Conservation (phyloP, 495 filamentous ascomycete genomes). For the Penicillium alfredii region DNA sequence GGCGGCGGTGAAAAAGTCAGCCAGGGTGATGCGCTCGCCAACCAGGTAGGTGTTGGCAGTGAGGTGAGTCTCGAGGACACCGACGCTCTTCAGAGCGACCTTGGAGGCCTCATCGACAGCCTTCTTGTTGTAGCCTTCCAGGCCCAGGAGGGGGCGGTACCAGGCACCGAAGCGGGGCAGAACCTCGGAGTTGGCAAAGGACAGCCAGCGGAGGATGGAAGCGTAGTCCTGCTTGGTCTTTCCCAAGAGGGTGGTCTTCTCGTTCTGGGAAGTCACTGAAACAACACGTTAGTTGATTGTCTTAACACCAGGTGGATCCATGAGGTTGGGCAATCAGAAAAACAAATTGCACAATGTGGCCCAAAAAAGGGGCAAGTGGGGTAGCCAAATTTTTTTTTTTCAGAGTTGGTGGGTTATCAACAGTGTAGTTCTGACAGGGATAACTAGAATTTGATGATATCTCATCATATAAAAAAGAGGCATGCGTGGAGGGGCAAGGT, state of each 20-base stretch:
- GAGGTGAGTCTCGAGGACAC: constrained; percentile 79
- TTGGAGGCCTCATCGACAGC: constrained; percentile 71
- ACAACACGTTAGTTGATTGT: constrained; percentile 24
- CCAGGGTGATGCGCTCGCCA: constrained; percentile 93
- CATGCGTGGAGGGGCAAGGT: constrained; percentile 9
- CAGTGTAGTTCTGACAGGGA: constrained; percentile 94
- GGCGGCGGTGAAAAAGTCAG: constrained; percentile 77
- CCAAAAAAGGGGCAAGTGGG: constrained; percentile 19
- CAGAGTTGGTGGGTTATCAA: constrained; percentile 70
- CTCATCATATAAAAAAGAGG: constrained; percentile 81
- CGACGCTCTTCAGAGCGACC: constrained; percentile 57
- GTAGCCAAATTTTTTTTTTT: constrained; percentile 32
- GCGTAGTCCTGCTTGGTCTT: constrained; percentile 99
- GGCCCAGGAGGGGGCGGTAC: constrained; percentile 84
- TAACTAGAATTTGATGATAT: constrained; percentile 76
- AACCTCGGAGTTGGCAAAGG: constrained; percentile 81
- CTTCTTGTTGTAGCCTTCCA: constrained; percentile 96
- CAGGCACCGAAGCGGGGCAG: constrained; percentile 68
- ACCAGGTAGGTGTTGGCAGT: constrained; percentile 92
- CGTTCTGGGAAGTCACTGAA: constrained; percentile 96
- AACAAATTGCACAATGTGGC: constrained; percentile 14
- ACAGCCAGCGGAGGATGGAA: constrained; percentile 96
- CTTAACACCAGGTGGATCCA: constrained; percentile 9
- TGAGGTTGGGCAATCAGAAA: constrained; percentile 15
- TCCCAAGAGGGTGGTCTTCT: constrained; percentile 97